Base-by-base conservation (phyloP, 768 basidiomycete species). In the Trametes punicea region DNA sequence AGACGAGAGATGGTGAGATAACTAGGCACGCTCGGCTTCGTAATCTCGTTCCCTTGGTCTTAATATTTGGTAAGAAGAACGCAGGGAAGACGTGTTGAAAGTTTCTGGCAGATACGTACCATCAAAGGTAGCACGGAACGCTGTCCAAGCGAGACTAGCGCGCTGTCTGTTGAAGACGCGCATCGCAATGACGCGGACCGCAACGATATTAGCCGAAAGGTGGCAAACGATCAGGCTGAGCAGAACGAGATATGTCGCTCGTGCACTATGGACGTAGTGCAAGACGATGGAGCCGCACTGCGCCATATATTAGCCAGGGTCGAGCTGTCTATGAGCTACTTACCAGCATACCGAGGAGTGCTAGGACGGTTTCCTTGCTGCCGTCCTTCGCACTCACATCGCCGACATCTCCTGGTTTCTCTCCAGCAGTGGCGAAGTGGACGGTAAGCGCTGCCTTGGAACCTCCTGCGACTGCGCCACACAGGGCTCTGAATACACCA, bases 331-430 rank as follows among this genome's bases (percentile, higher is more conserved):
- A 34, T 1, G 36, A n/a, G 5, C 6, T 15, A 62, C 82, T 64
- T 54, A 87, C 87, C 67, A 88, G 64, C 80, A 87, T 83, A n/a
- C 87, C 86, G 1, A 83, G 62, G 27, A 88, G 77, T 1, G 82
- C 82, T 2, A 89, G 70, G 0, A 87, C 81, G 0, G 87, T 88
- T 68, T 88, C 85, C 58, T 84, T 84, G 67, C 85, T 87, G 0
- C 82, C 77, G 56, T 85, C 85, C 64, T 89, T 89, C 1, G 85
- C 86, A 55, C 82, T 87, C 38, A 88, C 70, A 61, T 88, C 87
- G 1, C 86, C 85, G 11, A 88, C 73, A 60, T 88, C 86, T 4
- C 85, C 85, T 36, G 74, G 74, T 0, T 79, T 78, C 9, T 57
- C 65, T 13, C 73, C 48, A 1, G 83, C 78, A 9, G 76, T 78